Base-by-base conservation (phyloP, 2,329 filamentous ascomycete genomes). In the Phialemoniopsis sp. region DNA sequence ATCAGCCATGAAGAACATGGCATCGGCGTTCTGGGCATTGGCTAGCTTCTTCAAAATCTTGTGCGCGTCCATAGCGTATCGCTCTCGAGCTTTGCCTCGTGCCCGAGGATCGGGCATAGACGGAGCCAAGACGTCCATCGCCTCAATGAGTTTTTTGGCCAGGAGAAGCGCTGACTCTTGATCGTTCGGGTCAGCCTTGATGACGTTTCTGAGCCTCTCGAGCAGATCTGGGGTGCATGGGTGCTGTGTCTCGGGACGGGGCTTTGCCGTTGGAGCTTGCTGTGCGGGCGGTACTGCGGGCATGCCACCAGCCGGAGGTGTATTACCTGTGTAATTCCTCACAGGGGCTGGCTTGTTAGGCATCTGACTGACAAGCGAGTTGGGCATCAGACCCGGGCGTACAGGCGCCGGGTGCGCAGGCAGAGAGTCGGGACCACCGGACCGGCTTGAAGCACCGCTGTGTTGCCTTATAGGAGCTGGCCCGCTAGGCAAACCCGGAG, bases 1-100 rank as follows among this genome's bases (percentile, higher is more conserved):
- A 59, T 97, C 93, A 15, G 91, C 93, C 38, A 95, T 66, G 51
- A 88, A 89, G 64, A 98, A 98, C 81, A 95, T 95, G 21, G 91
- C 90, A 8, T 95, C 89, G 0, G 80, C 65, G 52, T 91, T 87
- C 44, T 86, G 82, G 12, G 71, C 72, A 37, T 76, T 76, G 8
- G 83, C 80, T 9, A 97, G 73, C 60, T 95, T 96, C 69, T 96
- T 96, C 32, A 97, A 68, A 17, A 90, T 81, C 62, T 96, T 97
- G 58, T 93, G 81, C 1, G 89, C 89, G 56, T 97, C 93, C 48
- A 83, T 67, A 13, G 91, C 70, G 58, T 91, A 97, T 41, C 83
- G 83, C 52, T 97, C 91, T 21, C 89, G 83, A 3, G 82, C 73
- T 52, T 93, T 88, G 8, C 79, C 75, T 17, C 85, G 80, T 8